A percentile compares a stretch with the other conserved stretches of the same genome.
Conservation (phyloP, 2,329 filamentous ascomycete species). For the Camillea tinctor region DNA sequence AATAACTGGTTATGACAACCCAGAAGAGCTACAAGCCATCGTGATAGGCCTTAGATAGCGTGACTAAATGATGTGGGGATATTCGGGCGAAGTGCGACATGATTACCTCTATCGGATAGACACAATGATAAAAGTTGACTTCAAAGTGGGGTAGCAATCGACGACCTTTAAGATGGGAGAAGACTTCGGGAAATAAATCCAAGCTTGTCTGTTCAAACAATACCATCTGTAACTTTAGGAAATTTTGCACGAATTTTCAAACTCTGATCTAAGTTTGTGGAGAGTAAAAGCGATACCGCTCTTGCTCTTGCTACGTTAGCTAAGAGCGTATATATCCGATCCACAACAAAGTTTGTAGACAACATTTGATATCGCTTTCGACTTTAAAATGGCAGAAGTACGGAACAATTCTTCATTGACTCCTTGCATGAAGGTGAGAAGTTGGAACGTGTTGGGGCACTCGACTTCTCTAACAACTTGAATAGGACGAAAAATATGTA, state of each 20-base stretch:
- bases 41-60: not conserved
- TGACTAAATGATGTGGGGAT: not conserved
- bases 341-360: no score
- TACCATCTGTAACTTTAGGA: not conserved
- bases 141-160: not conserved
- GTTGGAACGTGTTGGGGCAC: not conserved
- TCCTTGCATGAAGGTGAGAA: not conserved
- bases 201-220: not conserved
- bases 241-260: not conserved
- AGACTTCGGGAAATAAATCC: not conserved
- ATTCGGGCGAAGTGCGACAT: not conserved
- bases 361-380: not conserved
- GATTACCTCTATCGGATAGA: not conserved
- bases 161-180: not conserved
- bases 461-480: not conserved
- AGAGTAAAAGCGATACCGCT: no score
- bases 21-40: not conserved
- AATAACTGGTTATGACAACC: not conserved
- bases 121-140: not conserved
- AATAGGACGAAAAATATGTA: slow-evolving; percentile 26
- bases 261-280: not conserved
- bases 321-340: no score
- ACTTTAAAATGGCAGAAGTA: not conserved
- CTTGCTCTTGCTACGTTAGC: no score
- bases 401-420: not conserved